These are phyloP conservation scores for Elymus sibiricus DNA, from an alignment of 176 grass and related monocot genomes.

Conservation along the genomic window DNA sequence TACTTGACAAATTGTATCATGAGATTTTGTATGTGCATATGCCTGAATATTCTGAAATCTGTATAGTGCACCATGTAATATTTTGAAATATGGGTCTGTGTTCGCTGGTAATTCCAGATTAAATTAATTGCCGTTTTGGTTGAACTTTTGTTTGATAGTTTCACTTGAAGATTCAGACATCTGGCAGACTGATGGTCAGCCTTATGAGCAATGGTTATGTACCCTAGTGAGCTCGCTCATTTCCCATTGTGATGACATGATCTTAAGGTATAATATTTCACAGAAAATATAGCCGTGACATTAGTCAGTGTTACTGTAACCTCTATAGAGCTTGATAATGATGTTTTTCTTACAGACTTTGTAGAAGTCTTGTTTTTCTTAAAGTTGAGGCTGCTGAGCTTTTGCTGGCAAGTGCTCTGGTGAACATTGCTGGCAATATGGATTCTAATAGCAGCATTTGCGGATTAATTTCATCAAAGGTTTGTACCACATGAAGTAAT, in stretches of 20 bases:
- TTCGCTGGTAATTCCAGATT: not conserved
- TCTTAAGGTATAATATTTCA: slow-evolving; percentile 66
- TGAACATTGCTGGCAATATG: slow-evolving; percentile 61
- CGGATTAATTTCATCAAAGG: slow-evolving; percentile 68
- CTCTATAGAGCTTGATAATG: slow-evolving; percentile 17
- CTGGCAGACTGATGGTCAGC: slow-evolving; percentile 65
- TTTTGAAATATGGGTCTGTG: not conserved
- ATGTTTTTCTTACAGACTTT: slow-evolving; percentile 56
- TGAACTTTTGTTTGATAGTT: slow-evolving; percentile 41
- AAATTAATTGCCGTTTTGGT: slow-evolving; percentile 3
- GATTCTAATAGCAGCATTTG: slow-evolving; percentile 58
- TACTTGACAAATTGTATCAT: slow-evolving; percentile 1
- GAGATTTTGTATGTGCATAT: slow-evolving; percentile 10
- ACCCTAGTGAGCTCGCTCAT: slow-evolving; percentile 81
- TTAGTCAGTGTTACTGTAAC: slow-evolving; percentile 16
- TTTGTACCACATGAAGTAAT: slow-evolving; percentile 22
- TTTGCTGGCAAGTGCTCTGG: slow-evolving; percentile 77
- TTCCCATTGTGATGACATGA: slow-evolving; percentile 74
- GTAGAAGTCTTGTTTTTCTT: slow-evolving; percentile 74
- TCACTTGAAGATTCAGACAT: slow-evolving; percentile 67
- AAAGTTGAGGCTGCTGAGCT: slow-evolving; percentile 80
- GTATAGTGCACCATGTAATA: not conserved
- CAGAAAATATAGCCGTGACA: slow-evolving; percentile 22
- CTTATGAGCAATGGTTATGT: slow-evolving; percentile 76
- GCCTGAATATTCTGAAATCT: not conserved